Conservation (phyloP, 140 eudicot species). For the Senecio squalidus region DNA sequence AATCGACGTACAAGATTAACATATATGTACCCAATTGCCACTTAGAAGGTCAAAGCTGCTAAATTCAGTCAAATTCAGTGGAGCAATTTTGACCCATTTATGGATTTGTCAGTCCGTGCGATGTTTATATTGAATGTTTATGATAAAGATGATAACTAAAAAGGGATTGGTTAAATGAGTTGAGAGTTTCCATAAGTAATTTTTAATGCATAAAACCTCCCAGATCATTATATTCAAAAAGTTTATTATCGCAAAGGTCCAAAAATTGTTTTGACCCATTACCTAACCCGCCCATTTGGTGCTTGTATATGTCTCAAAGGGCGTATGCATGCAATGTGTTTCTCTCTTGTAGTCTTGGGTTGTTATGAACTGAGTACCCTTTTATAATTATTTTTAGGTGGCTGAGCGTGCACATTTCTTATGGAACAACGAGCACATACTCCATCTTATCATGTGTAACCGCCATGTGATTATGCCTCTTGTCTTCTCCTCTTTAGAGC, state of each 20-base stretch:
- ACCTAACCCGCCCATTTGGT: not conserved
- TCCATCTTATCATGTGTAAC: slow-evolving; percentile 63
- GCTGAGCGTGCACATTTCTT: slow-evolving; percentile 83
- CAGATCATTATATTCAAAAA: not conserved
- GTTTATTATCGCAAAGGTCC: too few relatives aligned
- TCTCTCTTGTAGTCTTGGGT: not conserved
- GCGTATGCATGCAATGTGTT: not conserved
- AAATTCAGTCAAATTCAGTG: too few relatives aligned
- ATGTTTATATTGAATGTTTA: not conserved
- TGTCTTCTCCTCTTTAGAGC: slow-evolving; percentile 55
- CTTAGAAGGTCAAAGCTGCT: too few relatives aligned
- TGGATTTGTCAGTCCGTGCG: not conserved
- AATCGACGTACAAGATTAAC: too few relatives aligned
- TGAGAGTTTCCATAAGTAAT: not conserved
- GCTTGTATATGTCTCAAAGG: not conserved
- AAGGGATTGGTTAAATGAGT: not conserved
- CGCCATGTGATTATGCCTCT: slow-evolving; percentile 78
- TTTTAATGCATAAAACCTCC: not conserved
- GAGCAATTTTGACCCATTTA: too few relatives aligned
- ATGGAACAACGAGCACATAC: slow-evolving; percentile 85
- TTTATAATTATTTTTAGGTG: slow-evolving; percentile 38
- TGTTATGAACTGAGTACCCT: not conserved
- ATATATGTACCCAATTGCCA: too few relatives aligned
- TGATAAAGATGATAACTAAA: too few relatives aligned
- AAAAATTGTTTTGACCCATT: not conserved